Evolutionary conservation across 257 asterid genomes (phyloP), one percentile per base, ranked within the genome.

Genomic region (Eustoma russellianum): DNA sequence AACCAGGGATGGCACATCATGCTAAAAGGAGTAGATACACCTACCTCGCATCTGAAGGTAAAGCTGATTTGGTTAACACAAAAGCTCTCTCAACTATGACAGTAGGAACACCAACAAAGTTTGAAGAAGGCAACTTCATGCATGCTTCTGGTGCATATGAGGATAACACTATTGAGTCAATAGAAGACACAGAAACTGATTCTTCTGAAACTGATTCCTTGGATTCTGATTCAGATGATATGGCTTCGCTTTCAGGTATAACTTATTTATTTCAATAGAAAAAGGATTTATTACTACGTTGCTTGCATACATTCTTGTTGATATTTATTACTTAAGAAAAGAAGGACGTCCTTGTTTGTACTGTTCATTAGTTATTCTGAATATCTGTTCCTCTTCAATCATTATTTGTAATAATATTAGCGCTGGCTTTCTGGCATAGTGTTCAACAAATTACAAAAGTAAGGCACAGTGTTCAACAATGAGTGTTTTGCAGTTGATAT

Each of bases 161-260:
- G 67, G 87, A 81, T 64, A 82, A 64, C 56, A 69, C 69, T 52
- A 79, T 86, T 50, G 93, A 77, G 10, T 83, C 95, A 52, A 77
- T 88, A 7, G 97, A 92, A 73, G 91, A 81, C 70, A 85, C 97
- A 47, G 99, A 88, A 77, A 92, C 97, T 18, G 99, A 92, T 78
- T 79, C 94, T 72, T 83, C 91, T 12, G 94, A 79, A 63, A 74
- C 94, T 14, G 94, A 88, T 75, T 82, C 96, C 56, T 49, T 68
- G 67, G 94, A 87, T 52, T 84, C 95, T 3, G 97, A 87, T 73
- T 74, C 91, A 19, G 93, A 88, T 72, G 94, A 77, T 5, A 50
- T 64, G 82, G 69, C 69, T 66, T 78, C 76, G 50, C 80, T 87
- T 57, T 91, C 98, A 76, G 98, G 98, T 90, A 45, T 68, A 64